These are phyloP conservation scores for Clavaria fumosa DNA, from an alignment of 768 basidiomycete genomes.

Conservation along the genomic window DNA sequence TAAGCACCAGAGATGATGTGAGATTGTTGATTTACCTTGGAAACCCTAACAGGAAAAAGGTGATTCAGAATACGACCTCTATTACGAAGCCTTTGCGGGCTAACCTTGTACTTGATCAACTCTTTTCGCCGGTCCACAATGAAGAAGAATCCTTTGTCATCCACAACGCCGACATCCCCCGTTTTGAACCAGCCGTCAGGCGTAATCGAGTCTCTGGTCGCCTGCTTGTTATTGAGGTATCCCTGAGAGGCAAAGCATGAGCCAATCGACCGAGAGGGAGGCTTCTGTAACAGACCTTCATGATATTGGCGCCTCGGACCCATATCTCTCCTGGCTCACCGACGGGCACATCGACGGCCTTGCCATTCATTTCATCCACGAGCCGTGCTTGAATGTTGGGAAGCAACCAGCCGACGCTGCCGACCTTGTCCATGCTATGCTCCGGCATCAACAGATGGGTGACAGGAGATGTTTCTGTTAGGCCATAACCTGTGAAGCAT, in stretches of 20 bases:
- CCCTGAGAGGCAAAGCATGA: conserved; percentile 25
- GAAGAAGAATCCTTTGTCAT: conserved; percentile 42
- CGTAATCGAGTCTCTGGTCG: conserved; percentile 41
- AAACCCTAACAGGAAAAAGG: conserved; percentile 9
- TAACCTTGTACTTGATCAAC: conserved; percentile 41
- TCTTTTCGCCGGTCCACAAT: conserved; percentile 48
- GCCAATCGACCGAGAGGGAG: not conserved
- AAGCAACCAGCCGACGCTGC: conserved; percentile 39
- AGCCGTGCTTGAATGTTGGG: conserved; percentile 48
- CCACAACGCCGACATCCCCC: conserved; percentile 45
- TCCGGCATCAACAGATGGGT: conserved; percentile 27
- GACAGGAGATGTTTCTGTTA: conserved; percentile 51
- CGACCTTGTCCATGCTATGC: conserved; percentile 26
- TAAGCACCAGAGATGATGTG: too few species aligned
- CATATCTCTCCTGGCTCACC: conserved; percentile 51
- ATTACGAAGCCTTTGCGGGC: not conserved
- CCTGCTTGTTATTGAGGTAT: conserved; percentile 44
- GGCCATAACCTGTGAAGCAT: conserved; percentile 29
- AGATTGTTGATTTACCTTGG: conserved; percentile 11
- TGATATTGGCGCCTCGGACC: conserved; percentile 48
- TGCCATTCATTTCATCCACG: conserved; percentile 31
- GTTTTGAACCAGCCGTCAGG: conserved; percentile 57
- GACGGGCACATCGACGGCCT: conserved; percentile 19
- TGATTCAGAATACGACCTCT: not conserved
- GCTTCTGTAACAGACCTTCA: conserved; percentile 44